Evolutionary conservation across 306 rosid species (phyloP).

Genomic region (Phaseolus lunatus): DNA sequence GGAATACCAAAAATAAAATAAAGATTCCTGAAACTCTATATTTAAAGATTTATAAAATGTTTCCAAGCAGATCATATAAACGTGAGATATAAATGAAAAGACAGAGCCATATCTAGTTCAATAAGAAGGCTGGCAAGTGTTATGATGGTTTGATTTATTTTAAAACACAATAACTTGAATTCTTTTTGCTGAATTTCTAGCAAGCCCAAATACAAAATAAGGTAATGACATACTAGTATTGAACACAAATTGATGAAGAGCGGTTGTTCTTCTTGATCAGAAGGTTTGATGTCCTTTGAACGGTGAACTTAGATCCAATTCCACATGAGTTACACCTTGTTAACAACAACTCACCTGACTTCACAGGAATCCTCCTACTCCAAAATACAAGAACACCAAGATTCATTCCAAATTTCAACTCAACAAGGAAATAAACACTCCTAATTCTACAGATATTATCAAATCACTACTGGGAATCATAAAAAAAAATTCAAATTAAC

Average conservation of each 20-base stretch:
- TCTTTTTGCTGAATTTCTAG: too few species aligned
- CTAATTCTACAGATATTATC: background rate
- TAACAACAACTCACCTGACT: slow-evolving; percentile 59
- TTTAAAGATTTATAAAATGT: background rate
- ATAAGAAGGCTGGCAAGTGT: background rate
- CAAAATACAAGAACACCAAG: background rate
- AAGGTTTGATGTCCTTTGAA: slow-evolving; percentile 57
- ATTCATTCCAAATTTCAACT: slow-evolving; percentile 5
- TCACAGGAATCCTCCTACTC: slow-evolving; percentile 63
- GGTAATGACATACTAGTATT: slow-evolving; percentile 60
- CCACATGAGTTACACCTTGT: slow-evolving; percentile 52
- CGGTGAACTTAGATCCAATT: slow-evolving; percentile 56
- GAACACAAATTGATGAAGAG: slow-evolving; percentile 63
- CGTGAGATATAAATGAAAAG: background rate
- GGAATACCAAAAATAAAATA: background rate
- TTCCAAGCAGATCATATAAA: background rate
- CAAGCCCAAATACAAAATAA: background rate
- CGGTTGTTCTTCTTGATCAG: slow-evolving; percentile 50
- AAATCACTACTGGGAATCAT: background rate
- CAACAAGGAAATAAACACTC: slow-evolving; percentile 1
- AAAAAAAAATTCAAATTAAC: background rate
- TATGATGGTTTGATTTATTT: background rate
- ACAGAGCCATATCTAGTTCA: background rate
- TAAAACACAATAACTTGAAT: background rate
- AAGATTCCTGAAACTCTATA: slow-evolving; percentile 1